Evolutionary conservation across 768 basidiomycete species (phyloP).

Genomic region (Mycena floridula): DNA sequence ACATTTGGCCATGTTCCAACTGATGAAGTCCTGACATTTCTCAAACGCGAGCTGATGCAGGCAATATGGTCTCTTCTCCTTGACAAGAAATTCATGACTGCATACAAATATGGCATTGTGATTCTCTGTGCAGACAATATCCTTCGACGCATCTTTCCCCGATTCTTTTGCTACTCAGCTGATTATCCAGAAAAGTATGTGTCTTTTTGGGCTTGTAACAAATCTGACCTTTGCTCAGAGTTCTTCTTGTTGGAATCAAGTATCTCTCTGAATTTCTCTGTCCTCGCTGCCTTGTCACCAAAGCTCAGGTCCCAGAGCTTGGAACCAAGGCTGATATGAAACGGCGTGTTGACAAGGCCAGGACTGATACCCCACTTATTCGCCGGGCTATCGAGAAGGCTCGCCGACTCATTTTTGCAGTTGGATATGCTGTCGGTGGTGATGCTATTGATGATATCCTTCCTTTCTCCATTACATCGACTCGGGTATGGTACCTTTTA

Average conservation of each 20-base stretch:
- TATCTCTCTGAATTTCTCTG: slow-evolving; percentile 15
- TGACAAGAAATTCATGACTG: slow-evolving; percentile 10
- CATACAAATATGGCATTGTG: too few species aligned
- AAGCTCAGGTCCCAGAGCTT: slow-evolving; percentile 9
- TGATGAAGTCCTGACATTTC: slow-evolving; percentile 7
- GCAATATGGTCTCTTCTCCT: slow-evolving; percentile 11
- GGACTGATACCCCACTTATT: too few species aligned
- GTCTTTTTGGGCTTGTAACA: background rate
- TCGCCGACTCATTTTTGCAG: too few species aligned
- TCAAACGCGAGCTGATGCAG: slow-evolving; percentile 16
- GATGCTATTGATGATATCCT: background rate
- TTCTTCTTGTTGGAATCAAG: slow-evolving; percentile 11
- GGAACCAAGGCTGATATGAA: too few species aligned
- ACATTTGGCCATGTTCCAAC: background rate
- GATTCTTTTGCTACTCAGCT: too few species aligned
- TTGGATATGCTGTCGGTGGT: slow-evolving; percentile 3
- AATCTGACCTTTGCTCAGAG: too few species aligned
- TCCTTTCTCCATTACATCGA: too few species aligned
- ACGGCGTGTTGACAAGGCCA: too few species aligned
- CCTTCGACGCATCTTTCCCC: slow-evolving; percentile 5
- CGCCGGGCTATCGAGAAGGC: slow-evolving; percentile 4
- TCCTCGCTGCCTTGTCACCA: slow-evolving; percentile 9
- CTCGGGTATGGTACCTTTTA: slow-evolving; percentile 7
- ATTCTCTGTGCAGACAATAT: too few species aligned
- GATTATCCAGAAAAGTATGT: too few species aligned